Conservation (phyloP, 1,284 basidiomycete species). For the Lentinula novae-zelandiae region DNA sequence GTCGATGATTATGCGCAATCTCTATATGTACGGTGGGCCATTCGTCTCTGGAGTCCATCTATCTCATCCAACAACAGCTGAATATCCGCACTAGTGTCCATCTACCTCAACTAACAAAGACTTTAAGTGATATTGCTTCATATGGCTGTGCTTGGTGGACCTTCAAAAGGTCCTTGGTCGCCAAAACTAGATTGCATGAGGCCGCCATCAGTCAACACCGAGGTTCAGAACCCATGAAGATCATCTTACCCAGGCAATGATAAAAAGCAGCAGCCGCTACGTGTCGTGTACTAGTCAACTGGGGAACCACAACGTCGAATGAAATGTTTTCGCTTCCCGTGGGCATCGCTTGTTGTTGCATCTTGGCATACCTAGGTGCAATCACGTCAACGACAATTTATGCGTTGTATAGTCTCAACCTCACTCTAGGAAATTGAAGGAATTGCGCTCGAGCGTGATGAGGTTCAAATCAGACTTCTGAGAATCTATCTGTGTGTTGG, state of each 20-base stretch:
- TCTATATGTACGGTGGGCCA: too few species aligned
- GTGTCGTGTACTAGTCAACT: slow-evolving; percentile 60
- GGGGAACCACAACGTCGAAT: slow-evolving; percentile 66
- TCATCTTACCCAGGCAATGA: slow-evolving; percentile 67
- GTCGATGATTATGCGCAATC: too few species aligned
- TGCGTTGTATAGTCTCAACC: slow-evolving; percentile 18
- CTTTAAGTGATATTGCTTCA: slow-evolving; percentile 39
- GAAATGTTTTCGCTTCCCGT: slow-evolving; percentile 40
- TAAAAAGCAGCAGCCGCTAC: slow-evolving; percentile 78
- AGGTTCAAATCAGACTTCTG: slow-evolving; percentile 53
- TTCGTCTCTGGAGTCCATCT: too few species aligned
- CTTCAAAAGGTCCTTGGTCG: slow-evolving; percentile 58
- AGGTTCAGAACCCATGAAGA: neutral
- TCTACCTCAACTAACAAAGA: neutral
- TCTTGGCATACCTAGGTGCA: slow-evolving; percentile 62
- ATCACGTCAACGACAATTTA: slow-evolving; percentile 6
- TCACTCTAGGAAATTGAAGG: slow-evolving; percentile 75
- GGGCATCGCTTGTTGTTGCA: slow-evolving; percentile 63
- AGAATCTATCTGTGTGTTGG: slow-evolving; percentile 31
- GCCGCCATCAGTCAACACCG: slow-evolving; percentile 1
- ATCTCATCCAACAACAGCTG: too few species aligned
- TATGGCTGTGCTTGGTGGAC: slow-evolving; percentile 54
- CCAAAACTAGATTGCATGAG: slow-evolving; percentile 44
- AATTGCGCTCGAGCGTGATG: slow-evolving; percentile 65
- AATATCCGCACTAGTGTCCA: neutral